These are phyloP conservation scores for Phaeomoniella chlamydospora DNA, from an alignment of 2,329 filamentous ascomycete species.

Conservation along the genomic window DNA sequence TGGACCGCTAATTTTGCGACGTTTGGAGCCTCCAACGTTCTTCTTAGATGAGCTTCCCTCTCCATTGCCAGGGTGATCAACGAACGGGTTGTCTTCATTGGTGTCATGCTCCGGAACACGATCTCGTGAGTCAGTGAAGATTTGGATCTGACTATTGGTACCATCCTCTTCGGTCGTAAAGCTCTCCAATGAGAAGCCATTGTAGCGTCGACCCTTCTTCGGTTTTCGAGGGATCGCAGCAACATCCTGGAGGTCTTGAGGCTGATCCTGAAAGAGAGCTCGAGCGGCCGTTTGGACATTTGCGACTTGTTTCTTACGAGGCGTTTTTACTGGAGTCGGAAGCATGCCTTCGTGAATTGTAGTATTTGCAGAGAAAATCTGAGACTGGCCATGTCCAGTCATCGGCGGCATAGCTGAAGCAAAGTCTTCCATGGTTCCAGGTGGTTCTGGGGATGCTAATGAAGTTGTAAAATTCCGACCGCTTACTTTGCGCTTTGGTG, in stretches of 20 bases:
- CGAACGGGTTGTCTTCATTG: slow-evolving; percentile 41
- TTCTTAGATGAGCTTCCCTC: slow-evolving; percentile 12
- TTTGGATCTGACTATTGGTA: slow-evolving; percentile 26
- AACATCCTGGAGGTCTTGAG: slow-evolving; percentile 25
- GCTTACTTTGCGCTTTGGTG: slow-evolving; percentile 8
- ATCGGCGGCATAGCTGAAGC: slow-evolving; percentile 8
- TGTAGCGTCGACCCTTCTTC: slow-evolving; percentile 30
- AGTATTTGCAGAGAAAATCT: slow-evolving; percentile 12
- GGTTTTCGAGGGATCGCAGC: slow-evolving; percentile 33
- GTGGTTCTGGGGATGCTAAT: slow-evolving; percentile 15
- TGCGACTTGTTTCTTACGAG: slow-evolving; percentile 35
- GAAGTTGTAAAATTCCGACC: slow-evolving; percentile 9
- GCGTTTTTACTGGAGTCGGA: slow-evolving; percentile 48
- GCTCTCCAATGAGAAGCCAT: slow-evolving; percentile 28
- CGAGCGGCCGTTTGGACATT: slow-evolving; percentile 35
- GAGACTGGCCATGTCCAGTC: slow-evolving; percentile 7
- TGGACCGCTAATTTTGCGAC: slow-evolving; percentile 18
- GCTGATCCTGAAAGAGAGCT: slow-evolving; percentile 35
- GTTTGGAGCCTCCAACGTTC: slow-evolving; percentile 17
- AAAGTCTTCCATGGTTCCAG: slow-evolving; percentile 4
- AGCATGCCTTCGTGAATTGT: slow-evolving; percentile 31
- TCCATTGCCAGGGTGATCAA: slow-evolving; percentile 18
- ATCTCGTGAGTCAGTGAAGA: slow-evolving; percentile 51
- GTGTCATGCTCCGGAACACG: slow-evolving; percentile 39
- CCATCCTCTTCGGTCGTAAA: slow-evolving; percentile 19